Evolutionary conservation across 2,329 filamentous ascomycete genomes (phyloP), one percentile per base, ranked within the genome.

Genomic region (Talaromyces sp.): DNA sequence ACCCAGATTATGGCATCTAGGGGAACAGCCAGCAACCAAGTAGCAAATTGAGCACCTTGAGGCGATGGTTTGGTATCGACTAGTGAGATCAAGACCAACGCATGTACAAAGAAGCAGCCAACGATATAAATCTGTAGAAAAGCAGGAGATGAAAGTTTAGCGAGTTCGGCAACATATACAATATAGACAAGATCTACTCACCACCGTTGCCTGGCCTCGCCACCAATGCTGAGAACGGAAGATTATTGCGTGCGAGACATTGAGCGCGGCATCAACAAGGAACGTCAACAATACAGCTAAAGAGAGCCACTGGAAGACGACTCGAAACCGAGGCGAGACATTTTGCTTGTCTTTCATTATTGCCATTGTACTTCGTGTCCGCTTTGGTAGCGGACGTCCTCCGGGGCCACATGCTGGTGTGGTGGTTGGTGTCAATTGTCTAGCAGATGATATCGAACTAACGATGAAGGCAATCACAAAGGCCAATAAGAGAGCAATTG

Each of bases 41-140:
- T 87, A 54, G 89, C 77, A 62, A 93, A 84, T 76, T 97, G 92
- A 60, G 91, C 87, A 54, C 87, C 80, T 57, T 88, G 93, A 0
- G 95, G 95, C 12, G 90, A 90, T 37, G 91, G 88, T 66, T 86
- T 87, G 72, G 89, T 90, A 75, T 97, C 93, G 70, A 96, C 83
- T 63, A 98, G 84, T 33, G 92, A 92, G 71, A 97, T 89, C 67
- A 96, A 83, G 67, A 96, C 84, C 68, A 96, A 88, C 57, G 90
- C 84, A 79, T 96, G 95, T 66, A 95, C 86, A 81, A 96, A 96
- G 67, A 92, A 89, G 50, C 91, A 89, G 61, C 89, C 91, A 62
- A 91, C 85, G 66, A 96, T 82, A 76, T 96, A 96, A 72, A 96
- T 88, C 92, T 96, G 63, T 46, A 23, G 16, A 9, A 8, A 16